phyloP scores from a whole-genome alignment of 495 filamentous ascomycete genomes.

The Daldinia vernicosa region DNA sequence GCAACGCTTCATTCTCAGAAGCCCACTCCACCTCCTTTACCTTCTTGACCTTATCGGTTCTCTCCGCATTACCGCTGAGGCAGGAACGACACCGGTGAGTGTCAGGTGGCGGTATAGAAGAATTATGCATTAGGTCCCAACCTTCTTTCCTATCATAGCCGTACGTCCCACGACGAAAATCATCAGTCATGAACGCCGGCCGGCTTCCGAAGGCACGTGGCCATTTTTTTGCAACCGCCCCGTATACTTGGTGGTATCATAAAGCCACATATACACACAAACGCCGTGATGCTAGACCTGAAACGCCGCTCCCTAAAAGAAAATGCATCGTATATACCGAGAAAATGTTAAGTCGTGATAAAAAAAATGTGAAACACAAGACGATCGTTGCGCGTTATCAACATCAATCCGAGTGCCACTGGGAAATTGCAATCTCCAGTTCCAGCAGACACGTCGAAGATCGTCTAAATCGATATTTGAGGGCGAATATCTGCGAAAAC shows the following conservation, averaged over 20 bases:
- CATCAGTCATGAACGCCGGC: slow-evolving; percentile 7
- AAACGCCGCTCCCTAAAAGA: slow-evolving; percentile 30
- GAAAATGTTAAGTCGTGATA: slow-evolving; percentile 14
- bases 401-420: slow-evolving; percentile 3
- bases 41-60: slow-evolving; percentile 3
- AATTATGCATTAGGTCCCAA: slow-evolving; percentile 37
- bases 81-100: slow-evolving; percentile 15
- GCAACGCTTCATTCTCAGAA: slow-evolving; percentile 18
- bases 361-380: slow-evolving; percentile 8
- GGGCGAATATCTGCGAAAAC: neutral
- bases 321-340: slow-evolving; percentile 31
- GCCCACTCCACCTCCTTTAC: neutral
- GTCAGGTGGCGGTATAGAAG: slow-evolving; percentile 9
- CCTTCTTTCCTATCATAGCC: slow-evolving; percentile 2
- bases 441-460: neutral
- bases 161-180: neutral
- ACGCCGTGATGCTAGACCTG: slow-evolving; percentile 41
- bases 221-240: slow-evolving; percentile 30
- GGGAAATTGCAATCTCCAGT: neutral
- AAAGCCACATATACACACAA: slow-evolving; percentile 26
- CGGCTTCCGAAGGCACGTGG: slow-evolving; percentile 1
- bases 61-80: slow-evolving; percentile 10
- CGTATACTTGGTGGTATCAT: slow-evolving; percentile 46
- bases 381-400: neutral
- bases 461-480: neutral